phyloP scores from a whole-genome alignment of 108 stramenopile genomes.

The Epithemia pelagica region DNA sequence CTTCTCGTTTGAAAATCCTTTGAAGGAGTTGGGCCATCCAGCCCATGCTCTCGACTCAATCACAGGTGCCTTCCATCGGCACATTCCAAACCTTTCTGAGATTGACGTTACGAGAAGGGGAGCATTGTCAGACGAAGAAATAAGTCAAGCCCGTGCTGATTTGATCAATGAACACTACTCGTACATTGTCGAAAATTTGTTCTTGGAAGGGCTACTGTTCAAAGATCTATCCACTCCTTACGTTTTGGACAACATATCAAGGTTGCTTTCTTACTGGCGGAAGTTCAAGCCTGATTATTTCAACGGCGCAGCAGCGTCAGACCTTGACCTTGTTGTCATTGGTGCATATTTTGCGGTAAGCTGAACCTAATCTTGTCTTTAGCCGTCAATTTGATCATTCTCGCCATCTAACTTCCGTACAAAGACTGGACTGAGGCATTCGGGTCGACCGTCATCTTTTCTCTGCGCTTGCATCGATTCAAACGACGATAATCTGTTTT shows the following conservation, averaged over 20 bases:
- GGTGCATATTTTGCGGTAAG: constrained; percentile 28
- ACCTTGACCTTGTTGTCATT: constrained; percentile 47
- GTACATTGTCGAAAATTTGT: constrained; percentile 51
- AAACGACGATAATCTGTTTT: constrained; percentile 34
- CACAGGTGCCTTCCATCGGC: constrained; percentile 9
- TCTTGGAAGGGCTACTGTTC: constrained; percentile 69
- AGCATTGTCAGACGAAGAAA: constrained; percentile 39
- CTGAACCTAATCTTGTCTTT: too few relatives aligned
- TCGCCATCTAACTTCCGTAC: too few relatives aligned
- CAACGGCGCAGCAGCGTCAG: constrained; percentile 23
- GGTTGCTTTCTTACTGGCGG: constrained; percentile 60
- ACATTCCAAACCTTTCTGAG: constrained; percentile 2
- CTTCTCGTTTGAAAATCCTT: constrained; percentile 30
- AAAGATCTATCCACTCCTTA: constrained; percentile 79
- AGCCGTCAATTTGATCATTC: too few relatives aligned
- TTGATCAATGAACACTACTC: constrained; percentile 54
- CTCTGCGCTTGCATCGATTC: constrained; percentile 64
- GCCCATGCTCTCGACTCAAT: constrained; percentile 52
- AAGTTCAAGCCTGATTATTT: constrained; percentile 67
- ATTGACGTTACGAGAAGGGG: constrained; percentile 25
- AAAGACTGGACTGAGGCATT: constrained; percentile 31
- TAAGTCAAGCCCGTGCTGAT: constrained; percentile 45
- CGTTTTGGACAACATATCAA: constrained; percentile 38
- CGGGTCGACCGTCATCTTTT: constrained; percentile 39
- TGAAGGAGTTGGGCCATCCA: constrained; percentile 27